A percentile compares a stretch with the other conserved stretches of the same genome.
phyloP scores from a whole-genome alignment of 1,139 yeast species.

The Zygosaccharomyces sapae region DNA sequence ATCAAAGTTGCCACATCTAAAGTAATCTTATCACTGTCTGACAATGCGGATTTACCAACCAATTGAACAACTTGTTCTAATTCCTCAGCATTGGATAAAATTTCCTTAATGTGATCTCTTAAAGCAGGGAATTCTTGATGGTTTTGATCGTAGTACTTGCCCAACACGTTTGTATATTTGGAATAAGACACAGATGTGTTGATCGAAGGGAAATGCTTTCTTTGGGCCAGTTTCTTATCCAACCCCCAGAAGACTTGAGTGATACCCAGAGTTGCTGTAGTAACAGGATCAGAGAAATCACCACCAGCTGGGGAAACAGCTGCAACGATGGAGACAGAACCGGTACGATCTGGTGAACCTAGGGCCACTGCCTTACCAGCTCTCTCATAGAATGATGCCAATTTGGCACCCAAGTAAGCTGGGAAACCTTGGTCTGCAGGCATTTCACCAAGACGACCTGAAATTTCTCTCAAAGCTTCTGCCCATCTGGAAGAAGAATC shows the following conservation, averaged over 20 bases:
- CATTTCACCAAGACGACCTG: conserved; percentile 99
- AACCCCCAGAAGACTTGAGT: conserved; percentile 99
- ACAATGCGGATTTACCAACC: conserved; percentile 96
- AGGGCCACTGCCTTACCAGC: conserved; percentile 95
- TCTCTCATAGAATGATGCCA: conserved; percentile 98
- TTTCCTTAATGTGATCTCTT: conserved; percentile 90
- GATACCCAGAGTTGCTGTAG: conserved; percentile 95
- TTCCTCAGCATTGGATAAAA: conserved; percentile 93
- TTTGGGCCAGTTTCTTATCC: conserved; percentile 97
- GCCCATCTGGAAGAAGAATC: conserved; percentile 99
- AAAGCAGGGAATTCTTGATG: conserved; percentile 88
- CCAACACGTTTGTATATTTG: conserved; percentile 83
- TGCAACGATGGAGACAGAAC: conserved; percentile 97
- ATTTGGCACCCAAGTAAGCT: conserved; percentile 96
- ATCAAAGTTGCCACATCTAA: conserved; percentile 86
- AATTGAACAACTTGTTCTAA: conserved; percentile 98
- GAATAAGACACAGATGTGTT: conserved; percentile 95
- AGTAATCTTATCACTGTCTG: conserved; percentile 94
- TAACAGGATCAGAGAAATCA: conserved; percentile 99
- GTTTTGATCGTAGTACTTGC: conserved; percentile 77
- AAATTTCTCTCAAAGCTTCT: conserved; percentile 98
- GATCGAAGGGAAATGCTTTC: conserved; percentile 99
- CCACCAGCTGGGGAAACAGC: conserved; percentile 99
- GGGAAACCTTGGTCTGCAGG: conserved; percentile 99
- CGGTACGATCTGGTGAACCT: conserved; percentile 94